Percentiles rank a stretch among this genome's conserved stretches.
Conservation (phyloP, 2,329 filamentous ascomycete genomes). For the Triangularia setosa region DNA sequence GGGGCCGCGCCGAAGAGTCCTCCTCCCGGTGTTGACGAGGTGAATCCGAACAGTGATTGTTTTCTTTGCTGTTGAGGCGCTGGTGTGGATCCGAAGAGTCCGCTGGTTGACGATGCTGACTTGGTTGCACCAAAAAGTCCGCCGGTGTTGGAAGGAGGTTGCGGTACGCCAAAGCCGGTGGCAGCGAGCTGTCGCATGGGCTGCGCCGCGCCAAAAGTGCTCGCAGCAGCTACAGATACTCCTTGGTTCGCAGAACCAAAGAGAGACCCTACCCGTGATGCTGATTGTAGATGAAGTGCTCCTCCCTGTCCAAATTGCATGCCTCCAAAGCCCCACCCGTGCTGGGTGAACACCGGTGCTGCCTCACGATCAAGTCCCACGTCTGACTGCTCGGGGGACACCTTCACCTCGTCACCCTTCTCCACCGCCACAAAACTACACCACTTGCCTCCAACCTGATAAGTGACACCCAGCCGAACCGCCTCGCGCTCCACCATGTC, state of each 20-base stretch:
- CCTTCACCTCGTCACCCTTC: constrained; percentile 31
- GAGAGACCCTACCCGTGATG: too few relatives aligned
- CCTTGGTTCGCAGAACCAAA: too few relatives aligned
- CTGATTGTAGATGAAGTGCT: too few relatives aligned
- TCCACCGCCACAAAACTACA: constrained; percentile 70
- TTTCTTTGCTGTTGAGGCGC: too few relatives aligned
- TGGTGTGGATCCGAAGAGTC: background rate
- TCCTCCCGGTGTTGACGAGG: background rate
- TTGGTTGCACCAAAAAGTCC: background rate
- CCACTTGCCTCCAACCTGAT: constrained; percentile 66
- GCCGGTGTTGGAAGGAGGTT: background rate
- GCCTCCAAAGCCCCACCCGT: too few relatives aligned
- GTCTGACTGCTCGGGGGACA: too few relatives aligned
- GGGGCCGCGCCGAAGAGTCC: background rate
- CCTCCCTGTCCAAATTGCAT: too few relatives aligned
- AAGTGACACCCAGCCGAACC: constrained; percentile 60
- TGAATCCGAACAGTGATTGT: background rate
- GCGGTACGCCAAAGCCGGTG: background rate
- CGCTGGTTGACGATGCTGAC: too few relatives aligned
- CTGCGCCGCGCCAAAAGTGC: background rate
- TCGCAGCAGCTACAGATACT: too few relatives aligned
- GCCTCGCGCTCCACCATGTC: constrained; percentile 63
- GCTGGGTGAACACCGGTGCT: background rate
- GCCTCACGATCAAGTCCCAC: background rate
- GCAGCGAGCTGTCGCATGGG: too few relatives aligned